Evolutionary conservation across 1,284 basidiomycete genomes (phyloP).

Genomic region (Trichosporon sp.): DNA sequence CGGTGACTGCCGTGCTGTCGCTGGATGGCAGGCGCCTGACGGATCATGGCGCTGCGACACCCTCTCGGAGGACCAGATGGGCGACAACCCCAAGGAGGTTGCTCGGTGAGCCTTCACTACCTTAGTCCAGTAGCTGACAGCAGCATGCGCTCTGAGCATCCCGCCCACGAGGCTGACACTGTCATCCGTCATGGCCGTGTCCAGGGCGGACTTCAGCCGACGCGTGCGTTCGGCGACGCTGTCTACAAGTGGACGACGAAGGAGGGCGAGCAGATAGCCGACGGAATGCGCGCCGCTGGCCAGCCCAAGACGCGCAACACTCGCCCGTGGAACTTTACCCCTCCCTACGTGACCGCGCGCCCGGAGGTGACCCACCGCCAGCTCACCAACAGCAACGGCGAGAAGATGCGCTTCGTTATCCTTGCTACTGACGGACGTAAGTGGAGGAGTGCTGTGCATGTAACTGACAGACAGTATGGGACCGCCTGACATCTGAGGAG

Average conservation of each 20-base stretch:
- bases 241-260: conserved; percentile 73
- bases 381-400: conserved; percentile 50
- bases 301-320: conserved; percentile 56
- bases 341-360: conserved; percentile 87
- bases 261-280: conserved; percentile 69
- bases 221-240: conserved; percentile 83
- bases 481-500: conserved; percentile 89
- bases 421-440: conserved; percentile 80
- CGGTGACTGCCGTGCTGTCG: conserved; percentile 92
- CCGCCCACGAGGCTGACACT: conserved; percentile 67
- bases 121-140: background rate
- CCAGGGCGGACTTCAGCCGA: conserved; percentile 89
- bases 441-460: conserved; percentile 16
- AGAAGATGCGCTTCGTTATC: conserved; percentile 65
- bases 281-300: conserved; percentile 38
- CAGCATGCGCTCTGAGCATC: conserved; percentile 87
- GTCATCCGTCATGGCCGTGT: conserved; percentile 84
- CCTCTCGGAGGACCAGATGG: conserved; percentile 91
- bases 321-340: conserved; percentile 67
- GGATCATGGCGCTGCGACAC: conserved; percentile 67
- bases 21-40: conserved; percentile 70
- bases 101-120: conserved; percentile 34
- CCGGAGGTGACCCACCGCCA: conserved; percentile 82
- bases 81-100: conserved; percentile 79
- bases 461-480: conserved; percentile 61